Evolutionary conservation across 176 grass and related monocot genomes (phyloP).

Genomic region (Metroxylon sagu): DNA sequence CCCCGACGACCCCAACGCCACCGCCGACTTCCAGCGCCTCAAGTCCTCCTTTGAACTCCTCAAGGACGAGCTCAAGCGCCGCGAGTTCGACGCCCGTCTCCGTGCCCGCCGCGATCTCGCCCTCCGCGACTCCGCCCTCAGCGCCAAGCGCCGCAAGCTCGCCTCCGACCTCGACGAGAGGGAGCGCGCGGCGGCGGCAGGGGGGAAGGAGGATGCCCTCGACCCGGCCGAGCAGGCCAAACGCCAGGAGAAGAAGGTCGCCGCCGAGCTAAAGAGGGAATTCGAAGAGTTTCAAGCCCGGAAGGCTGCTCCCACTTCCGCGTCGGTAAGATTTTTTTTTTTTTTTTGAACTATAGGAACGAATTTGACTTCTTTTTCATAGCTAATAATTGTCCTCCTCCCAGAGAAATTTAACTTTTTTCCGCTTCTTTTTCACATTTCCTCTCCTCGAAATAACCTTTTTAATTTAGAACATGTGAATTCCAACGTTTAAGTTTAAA

Average conservation of each 20-base stretch:
- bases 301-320: constrained; percentile 19
- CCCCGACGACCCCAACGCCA: constrained; percentile 64
- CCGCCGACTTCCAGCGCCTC: constrained; percentile 77
- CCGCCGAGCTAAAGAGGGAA: constrained; percentile 38
- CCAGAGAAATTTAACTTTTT: too few species aligned
- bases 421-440: too few species aligned
- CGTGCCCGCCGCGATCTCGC: constrained; percentile 45
- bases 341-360: too few species aligned
- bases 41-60: constrained; percentile 56
- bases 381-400: too few species aligned
- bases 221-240: constrained; percentile 26
- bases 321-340: constrained; percentile 29
- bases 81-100: constrained; percentile 59
- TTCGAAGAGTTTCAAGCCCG: constrained; percentile 32
- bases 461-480: too few species aligned
- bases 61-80: constrained; percentile 52
- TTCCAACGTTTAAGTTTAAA: too few species aligned
- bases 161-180: constrained; percentile 72
- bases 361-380: too few species aligned
- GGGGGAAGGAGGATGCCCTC: constrained; percentile 1
- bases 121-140: constrained; percentile 23
- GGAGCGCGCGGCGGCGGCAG: constrained; percentile 36
- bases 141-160: constrained; percentile 52
- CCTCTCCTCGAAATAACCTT: too few species aligned
- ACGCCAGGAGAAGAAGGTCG: constrained; percentile 32